These are phyloP conservation scores for Schizosaccharomyces osmophilus DNA, from an alignment of 805 yeast genomes.

Conservation along the genomic window DNA sequence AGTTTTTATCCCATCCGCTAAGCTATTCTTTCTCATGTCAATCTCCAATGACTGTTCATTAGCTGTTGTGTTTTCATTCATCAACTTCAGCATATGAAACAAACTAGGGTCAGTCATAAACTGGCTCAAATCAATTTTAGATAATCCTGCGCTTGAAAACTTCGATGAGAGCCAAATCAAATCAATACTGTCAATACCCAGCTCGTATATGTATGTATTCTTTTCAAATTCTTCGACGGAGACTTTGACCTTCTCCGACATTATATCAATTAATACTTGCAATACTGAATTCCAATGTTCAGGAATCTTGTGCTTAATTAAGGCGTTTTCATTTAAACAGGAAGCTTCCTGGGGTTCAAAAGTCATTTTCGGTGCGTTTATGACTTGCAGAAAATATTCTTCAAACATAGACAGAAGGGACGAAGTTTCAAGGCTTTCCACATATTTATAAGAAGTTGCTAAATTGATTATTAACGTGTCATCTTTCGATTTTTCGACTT, in stretches of 20 bases:
- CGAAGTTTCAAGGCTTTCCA: neutral
- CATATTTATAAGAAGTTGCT: neutral
- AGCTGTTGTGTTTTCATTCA: neutral
- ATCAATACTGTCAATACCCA: slow-evolving; percentile 11
- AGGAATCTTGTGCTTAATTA: neutral
- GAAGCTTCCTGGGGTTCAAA: too few species aligned
- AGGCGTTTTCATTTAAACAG: too few species aligned
- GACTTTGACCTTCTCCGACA: neutral
- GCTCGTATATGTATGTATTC: slow-evolving; percentile 5
- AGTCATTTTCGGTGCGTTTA: too few species aligned
- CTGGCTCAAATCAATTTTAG: neutral
- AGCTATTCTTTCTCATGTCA: neutral
- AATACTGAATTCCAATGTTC: neutral
- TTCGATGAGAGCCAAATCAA: slow-evolving; percentile 8
- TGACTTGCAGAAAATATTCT: too few species aligned
- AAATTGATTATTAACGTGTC: neutral
- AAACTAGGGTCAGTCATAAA: neutral
- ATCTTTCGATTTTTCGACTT: neutral
- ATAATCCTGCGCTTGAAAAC: neutral
- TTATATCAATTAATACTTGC: neutral
- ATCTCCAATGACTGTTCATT: neutral
- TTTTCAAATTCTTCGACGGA: neutral
- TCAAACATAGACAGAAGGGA: too few species aligned
- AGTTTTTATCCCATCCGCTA: neutral
- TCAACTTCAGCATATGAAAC: neutral